phyloP scores from a whole-genome alignment of 2,329 filamentous ascomycete genomes.

The Chaetomium olivaceum region DNA sequence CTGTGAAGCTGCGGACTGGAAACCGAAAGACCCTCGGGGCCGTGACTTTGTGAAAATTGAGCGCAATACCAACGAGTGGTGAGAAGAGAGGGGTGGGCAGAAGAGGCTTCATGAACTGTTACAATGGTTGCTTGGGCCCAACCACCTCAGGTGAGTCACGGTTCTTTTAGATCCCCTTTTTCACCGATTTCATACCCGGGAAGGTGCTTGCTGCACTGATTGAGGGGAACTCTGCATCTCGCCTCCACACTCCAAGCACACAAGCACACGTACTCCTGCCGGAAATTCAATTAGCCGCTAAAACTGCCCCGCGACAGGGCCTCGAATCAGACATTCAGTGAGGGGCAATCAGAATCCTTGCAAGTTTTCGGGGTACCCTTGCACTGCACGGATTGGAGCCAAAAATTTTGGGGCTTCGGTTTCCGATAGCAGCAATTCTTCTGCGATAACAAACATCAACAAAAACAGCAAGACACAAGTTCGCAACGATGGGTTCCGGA shows the following conservation, averaged over 20 bases:
- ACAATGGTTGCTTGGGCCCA: conserved; percentile 24
- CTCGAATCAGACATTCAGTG: not conserved
- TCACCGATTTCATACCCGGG: conserved; percentile 23
- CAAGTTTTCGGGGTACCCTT: conserved; percentile 11
- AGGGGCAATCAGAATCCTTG: conserved; percentile 20
- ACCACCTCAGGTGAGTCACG: conserved; percentile 36
- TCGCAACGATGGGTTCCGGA: conserved; percentile 32
- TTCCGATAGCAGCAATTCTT: conserved; percentile 11
- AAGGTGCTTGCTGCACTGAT: conserved; percentile 25
- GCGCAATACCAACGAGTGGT: conserved; percentile 33
- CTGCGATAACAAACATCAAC: conserved; percentile 24
- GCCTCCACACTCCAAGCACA: conserved; percentile 21
- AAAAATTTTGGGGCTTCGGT: conserved; percentile 20
- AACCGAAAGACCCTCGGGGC: conserved; percentile 19
- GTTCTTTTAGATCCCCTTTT: conserved; percentile 27
- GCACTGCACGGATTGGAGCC: conserved; percentile 17
- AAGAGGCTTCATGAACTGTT: conserved; percentile 35
- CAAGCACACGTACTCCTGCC: conserved; percentile 8
- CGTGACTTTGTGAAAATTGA: conserved; percentile 24
- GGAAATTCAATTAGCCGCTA: conserved; percentile 33
- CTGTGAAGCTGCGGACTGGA: conserved; percentile 23
- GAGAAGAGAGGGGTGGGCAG: conserved; percentile 26
- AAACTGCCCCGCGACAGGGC: conserved; percentile 23
- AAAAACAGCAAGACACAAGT: not conserved
- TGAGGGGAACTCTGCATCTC: conserved; percentile 21